These are phyloP conservation scores for Naematelia aurantialba DNA, from an alignment of 768 basidiomycete species.

Conservation along the genomic window DNA sequence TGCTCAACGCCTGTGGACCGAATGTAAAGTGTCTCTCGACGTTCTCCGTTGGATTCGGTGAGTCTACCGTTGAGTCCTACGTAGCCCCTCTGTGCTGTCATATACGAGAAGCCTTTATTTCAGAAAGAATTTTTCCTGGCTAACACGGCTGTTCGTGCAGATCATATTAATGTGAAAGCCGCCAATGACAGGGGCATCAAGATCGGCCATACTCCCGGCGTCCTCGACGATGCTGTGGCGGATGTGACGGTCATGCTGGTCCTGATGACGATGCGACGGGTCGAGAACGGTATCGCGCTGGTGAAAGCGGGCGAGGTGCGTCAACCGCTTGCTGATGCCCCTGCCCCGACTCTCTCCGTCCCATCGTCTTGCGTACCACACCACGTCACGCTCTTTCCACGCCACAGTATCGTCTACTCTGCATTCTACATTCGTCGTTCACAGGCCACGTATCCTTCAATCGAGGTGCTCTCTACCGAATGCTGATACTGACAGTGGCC, in stretches of 20 bases:
- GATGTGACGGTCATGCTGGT: constrained; percentile 85
- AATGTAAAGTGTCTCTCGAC: constrained; percentile 78
- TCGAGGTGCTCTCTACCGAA: not conserved
- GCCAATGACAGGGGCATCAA: constrained; percentile 62
- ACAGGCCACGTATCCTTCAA: no score
- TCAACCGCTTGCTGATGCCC: not conserved
- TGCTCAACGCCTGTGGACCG: constrained; percentile 59
- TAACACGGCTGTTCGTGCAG: no score
- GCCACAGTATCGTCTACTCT: not conserved
- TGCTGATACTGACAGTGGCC: constrained; percentile 63
- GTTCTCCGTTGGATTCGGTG: constrained; percentile 56
- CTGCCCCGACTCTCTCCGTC: not conserved
- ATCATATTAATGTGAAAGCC: constrained; percentile 70
- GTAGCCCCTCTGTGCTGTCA: not conserved
- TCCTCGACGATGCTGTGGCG: constrained; percentile 69
- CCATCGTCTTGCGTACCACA: not conserved
- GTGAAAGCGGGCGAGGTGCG: constrained; percentile 69
- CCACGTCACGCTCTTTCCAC: no score
- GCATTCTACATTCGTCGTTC: no score
- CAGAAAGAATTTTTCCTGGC: no score
- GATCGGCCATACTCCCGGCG: constrained; percentile 88
- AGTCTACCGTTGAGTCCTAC: constrained; percentile 3
- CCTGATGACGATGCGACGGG: constrained; percentile 87
- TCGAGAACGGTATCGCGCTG: constrained; percentile 60
- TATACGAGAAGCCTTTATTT: no score